Percentiles rank a stretch among this genome's conserved stretches.
These are phyloP conservation scores for Lepidium aucheri DNA, from an alignment of 345 rosid species.

Conservation along the genomic window DNA sequence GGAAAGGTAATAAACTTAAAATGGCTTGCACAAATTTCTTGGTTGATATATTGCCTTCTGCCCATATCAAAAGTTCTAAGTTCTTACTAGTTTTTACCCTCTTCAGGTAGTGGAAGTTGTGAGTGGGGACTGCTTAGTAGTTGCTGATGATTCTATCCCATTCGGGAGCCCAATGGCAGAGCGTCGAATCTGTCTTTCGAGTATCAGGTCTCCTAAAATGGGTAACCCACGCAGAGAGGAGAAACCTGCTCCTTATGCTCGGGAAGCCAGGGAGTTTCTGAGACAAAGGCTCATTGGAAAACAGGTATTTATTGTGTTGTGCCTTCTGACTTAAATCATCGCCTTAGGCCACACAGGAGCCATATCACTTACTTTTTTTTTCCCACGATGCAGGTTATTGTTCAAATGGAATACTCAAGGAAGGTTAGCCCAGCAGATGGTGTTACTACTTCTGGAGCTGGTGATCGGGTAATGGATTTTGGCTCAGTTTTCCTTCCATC, in stretches of 20 bases:
- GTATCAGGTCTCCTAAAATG: slow-evolving; percentile 87
- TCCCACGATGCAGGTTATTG: slow-evolving; percentile 48
- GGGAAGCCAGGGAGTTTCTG: slow-evolving; percentile 84
- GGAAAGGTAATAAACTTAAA: slow-evolving; percentile 86
- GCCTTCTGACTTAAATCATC: not conserved
- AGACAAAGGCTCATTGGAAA: slow-evolving; percentile 73
- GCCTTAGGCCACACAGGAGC: not conserved
- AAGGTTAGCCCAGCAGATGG: slow-evolving; percentile 63
- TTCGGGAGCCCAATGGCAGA: slow-evolving; percentile 81
- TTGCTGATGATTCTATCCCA: slow-evolving; percentile 89
- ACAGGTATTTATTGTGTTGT: slow-evolving; percentile 38
- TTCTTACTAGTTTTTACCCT: slow-evolving; percentile 1
- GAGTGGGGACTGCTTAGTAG: slow-evolving; percentile 88
- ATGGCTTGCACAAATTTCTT: not conserved
- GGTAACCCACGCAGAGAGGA: slow-evolving; percentile 85
- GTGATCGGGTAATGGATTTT: slow-evolving; percentile 86
- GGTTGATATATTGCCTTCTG: not conserved
- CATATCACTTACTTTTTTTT: slow-evolving; percentile 12
- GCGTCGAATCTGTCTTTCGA: slow-evolving; percentile 82
- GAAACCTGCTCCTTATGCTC: slow-evolving; percentile 89
- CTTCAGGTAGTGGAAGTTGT: slow-evolving; percentile 90
- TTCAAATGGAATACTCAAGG: slow-evolving; percentile 95
- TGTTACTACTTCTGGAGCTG: slow-evolving; percentile 41
- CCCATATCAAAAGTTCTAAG: not conserved
- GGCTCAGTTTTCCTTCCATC: slow-evolving; percentile 81